These are phyloP conservation scores for Thelephora terrestris DNA, from an alignment of 1,284 basidiomycete species.

Conservation along the genomic window DNA sequence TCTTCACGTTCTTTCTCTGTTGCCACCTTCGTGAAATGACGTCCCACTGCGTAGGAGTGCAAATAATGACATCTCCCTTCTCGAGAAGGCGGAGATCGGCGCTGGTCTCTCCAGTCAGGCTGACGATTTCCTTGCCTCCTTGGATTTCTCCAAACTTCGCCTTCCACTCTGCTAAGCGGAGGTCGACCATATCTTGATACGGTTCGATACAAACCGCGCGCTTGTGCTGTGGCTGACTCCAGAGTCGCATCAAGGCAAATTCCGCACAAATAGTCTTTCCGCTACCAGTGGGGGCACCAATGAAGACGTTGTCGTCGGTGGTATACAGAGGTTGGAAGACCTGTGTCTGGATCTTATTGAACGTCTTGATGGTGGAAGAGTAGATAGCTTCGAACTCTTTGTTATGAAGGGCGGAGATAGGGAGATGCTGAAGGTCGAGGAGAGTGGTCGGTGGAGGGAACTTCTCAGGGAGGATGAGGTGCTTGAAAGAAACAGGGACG, in stretches of 20 bases:
- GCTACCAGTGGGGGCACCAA: conserved; percentile 93
- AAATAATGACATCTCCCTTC: conserved; percentile 87
- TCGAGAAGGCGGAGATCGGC: conserved; percentile 87
- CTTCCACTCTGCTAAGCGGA: conserved; percentile 83
- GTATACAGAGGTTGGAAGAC: conserved; percentile 97
- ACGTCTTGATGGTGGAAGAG: conserved; percentile 63
- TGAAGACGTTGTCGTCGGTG: conserved; percentile 91
- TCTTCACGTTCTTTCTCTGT: conserved; percentile 94
- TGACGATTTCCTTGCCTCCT: conserved; percentile 88
- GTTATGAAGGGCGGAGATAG: conserved; percentile 87
- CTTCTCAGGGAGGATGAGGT: conserved; percentile 94
- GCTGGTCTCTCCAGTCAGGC: conserved; percentile 91
- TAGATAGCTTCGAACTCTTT: conserved; percentile 85
- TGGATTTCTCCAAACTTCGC: conserved; percentile 76
- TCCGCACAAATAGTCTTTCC: conserved; percentile 98
- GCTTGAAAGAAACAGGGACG: conserved; percentile 94
- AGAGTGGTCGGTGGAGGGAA: conserved; percentile 91
- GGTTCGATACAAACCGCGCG: conserved; percentile 97
- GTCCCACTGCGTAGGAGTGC: conserved; percentile 95
- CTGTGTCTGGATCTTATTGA: conserved; percentile 99
- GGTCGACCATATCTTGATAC: conserved; percentile 94
- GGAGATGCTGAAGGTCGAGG: conserved; percentile 87
- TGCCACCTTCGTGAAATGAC: conserved; percentile 94
- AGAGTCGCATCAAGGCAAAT: conserved; percentile 86
- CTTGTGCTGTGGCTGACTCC: conserved; percentile 76